These are phyloP conservation scores for Neofusicoccum cordaticola DNA, from an alignment of 2,329 filamentous ascomycete genomes.

Conservation along the genomic window DNA sequence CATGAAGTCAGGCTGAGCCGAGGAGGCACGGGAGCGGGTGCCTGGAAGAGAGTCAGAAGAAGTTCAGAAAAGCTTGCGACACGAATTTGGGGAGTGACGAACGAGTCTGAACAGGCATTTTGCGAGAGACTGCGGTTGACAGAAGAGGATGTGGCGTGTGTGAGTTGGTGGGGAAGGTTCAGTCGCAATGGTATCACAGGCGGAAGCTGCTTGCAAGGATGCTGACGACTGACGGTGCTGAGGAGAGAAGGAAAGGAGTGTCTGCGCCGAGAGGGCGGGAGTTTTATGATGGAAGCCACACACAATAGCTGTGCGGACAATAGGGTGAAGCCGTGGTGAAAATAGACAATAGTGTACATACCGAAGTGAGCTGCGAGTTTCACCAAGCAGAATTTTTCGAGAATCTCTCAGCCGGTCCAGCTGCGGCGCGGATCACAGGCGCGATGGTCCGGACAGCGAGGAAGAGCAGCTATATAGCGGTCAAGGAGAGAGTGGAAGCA, in stretches of 20 bases:
- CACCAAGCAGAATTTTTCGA: background rate
- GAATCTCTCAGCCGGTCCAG: background rate
- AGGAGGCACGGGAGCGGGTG: background rate
- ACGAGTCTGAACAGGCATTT: background rate
- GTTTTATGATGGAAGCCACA: background rate
- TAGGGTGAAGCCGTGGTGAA: background rate
- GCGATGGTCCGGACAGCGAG: background rate
- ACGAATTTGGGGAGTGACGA: background rate
- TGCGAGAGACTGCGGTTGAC: background rate
- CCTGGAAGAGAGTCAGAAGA: background rate
- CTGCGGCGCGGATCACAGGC: background rate
- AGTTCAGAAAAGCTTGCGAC: background rate
- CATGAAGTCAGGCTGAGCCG: background rate
- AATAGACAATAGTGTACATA: background rate
- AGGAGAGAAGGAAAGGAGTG: background rate
- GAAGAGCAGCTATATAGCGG: background rate
- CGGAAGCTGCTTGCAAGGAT: background rate
- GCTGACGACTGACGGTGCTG: background rate
- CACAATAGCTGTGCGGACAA: background rate
- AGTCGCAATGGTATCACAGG: no score
- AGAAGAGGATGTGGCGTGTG: background rate
- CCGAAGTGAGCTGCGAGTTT: background rate
- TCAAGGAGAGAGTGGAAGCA: slow-evolving; percentile 9
- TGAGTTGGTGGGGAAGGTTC: background rate
- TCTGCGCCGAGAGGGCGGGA: background rate